Base-by-base conservation (phyloP, 495 filamentous ascomycete species). In the Tuber aestivum region DNA sequence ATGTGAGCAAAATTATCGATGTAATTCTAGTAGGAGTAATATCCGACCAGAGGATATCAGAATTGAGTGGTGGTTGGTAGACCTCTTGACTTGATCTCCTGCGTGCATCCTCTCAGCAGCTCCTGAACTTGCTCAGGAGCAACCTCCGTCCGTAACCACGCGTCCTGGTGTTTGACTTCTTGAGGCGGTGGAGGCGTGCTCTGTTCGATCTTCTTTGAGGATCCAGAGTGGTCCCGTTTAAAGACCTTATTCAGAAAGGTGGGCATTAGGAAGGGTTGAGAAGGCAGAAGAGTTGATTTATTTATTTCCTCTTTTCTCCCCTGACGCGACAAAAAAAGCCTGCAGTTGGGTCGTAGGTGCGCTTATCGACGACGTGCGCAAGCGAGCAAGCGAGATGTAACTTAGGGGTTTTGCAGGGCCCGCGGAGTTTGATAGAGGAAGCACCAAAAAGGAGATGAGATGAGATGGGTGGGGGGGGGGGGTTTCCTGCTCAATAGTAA, bases 51-150 rank as follows among this genome's bases (percentile, higher is more conserved):
- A 27, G 35, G 21, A 41, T 78, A 10, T 32, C 16, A 42, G 23
- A 75, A 73, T 73, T 75, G 72, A 18, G 41, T 70, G 37, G n/a
- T 65, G 56, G 45, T 42, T 71, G 35, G 86, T 89, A 84, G 89
- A 97, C 95, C 95, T 93, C 94, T 89, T 76, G 91, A 90, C 86
- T 98, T 99, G 84, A 98, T 87, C 85, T 99, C 95, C 72, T 90
- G 89, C 32, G 94, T 94, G 85, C 94, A 98, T 70, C 89, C 91
- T 79, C 89, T 87, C 37, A 99, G 85, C 74, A 99, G 86, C 77
- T 95, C 93, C 79, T 95, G 92, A 42, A 99, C 90, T 84, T 99
- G 96, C 77, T 95, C 93, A 9, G 95, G 92, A 69, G 92, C 90
- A 75, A 99, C 91, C 71, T 93, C 89, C 75, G 90, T 94, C 80